Base-by-base conservation (phyloP, 306 rosid species). In the Prinsepia uniflora region DNA sequence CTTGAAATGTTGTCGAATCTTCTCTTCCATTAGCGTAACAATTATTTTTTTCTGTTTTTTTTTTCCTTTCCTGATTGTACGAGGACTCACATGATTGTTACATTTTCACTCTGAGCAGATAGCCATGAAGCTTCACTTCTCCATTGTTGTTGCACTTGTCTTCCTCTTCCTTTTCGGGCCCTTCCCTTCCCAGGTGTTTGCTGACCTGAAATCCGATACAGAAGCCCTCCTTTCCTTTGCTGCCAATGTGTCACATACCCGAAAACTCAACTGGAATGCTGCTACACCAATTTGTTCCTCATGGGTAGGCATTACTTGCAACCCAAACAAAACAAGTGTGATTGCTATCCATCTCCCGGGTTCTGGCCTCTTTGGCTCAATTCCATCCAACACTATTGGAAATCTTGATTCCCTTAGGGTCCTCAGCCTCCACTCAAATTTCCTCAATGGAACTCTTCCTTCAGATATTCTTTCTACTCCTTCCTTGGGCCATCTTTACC, bases 221-320 rank as follows among this genome's bases (percentile, higher is more conserved):
- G 79, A 90, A 75, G 90, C 86, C 69, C 97, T 90, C 45, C 78
- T 85, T 67, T 80, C 81, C 62, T 86, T 90, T 83, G 72, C 86
- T 78, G 78, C 84, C 36, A 52, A 67, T 10, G 79, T 88, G 0
- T 81, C 78, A 10, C 97, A 85, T 34, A 79, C 85, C 30, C 75
- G 81, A 42, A 90, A 84, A 71, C 96, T 90, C 63, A 88, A 85
- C 84, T 90, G 97, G 97, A 78, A 85, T 77, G 74, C 66, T 54
- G 56, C 86, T 10, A 8, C 80, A 60, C 72, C 85, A 80, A 76
- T 90, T 72, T 90, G 97, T 66, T 74, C 74, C 53, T 81, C 90
- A 22, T 90, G 97, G 97, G 3, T 80, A 75, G 97, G 97, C 22
- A 86, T 90, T 67, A 80, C 83, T 47, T 90, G 97, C 73, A 74